phyloP scores from a whole-genome alignment of 2,329 filamentous ascomycete genomes.

The Xylariaceae sp. region DNA sequence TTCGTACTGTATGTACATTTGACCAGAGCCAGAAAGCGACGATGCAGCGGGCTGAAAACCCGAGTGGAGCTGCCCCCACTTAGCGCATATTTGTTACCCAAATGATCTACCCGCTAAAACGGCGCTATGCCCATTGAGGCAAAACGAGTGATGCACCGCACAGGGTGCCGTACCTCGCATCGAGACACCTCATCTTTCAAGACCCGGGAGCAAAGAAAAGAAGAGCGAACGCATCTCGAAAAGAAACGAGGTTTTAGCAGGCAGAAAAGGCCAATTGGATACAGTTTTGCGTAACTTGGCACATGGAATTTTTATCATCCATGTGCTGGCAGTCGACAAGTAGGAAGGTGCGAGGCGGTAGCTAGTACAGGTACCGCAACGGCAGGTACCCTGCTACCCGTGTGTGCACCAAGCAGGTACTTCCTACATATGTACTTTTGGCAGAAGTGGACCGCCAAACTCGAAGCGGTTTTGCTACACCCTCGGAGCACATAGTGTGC shows the following conservation, averaged over 20 bases:
- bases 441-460: neutral
- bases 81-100: neutral
- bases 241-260: neutral
- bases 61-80: constrained; percentile 11
- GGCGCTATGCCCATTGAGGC: neutral
- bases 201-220: neutral
- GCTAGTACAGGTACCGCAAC: neutral
- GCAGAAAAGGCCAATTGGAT: neutral
- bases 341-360: neutral
- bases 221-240: neutral
- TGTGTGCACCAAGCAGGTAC: neutral
- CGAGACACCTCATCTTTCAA: neutral
- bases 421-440: neutral
- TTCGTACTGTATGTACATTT: neutral
- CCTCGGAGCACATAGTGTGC: neutral
- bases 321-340: too few species aligned
- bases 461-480: neutral
- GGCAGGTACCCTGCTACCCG: too few species aligned
- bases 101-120: constrained; percentile 1
- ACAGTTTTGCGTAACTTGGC: neutral
- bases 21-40: neutral
- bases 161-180: neutral
- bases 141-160: neutral
- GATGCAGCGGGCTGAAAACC: constrained; percentile 15
- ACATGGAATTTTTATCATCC: too few species aligned